phyloP scores from a whole-genome alignment of 31 red algal genomes.

The Asparagopsis taxiformis region DNA sequence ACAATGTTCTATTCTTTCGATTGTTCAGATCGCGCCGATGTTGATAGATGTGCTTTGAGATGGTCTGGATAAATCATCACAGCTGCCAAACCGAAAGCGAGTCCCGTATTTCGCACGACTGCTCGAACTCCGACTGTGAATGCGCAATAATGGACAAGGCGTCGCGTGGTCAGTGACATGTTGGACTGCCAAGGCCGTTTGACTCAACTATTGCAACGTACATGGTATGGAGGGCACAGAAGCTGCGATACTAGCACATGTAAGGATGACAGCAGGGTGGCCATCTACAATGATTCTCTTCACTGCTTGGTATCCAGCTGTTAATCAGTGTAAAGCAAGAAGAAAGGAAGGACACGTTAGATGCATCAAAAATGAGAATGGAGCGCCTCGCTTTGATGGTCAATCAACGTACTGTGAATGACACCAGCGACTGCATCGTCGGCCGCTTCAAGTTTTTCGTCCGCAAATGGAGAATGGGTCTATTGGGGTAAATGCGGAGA shows the following conservation, averaged over 20 bases:
- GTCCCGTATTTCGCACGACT: constrained; percentile 46
- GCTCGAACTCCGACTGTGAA: constrained; percentile 47
- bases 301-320: constrained; percentile 53
- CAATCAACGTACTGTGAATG: constrained; percentile 54
- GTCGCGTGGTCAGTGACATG: neutral
- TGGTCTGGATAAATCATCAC: constrained; percentile 80
- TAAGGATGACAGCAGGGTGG: constrained; percentile 56
- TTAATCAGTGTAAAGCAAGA: neutral
- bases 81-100: constrained; percentile 34
- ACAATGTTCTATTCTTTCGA: too few species aligned
- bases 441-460: constrained; percentile 48
- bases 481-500: neutral
- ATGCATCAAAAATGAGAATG: too few species aligned
- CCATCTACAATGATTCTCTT: constrained; percentile 52
- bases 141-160: neutral
- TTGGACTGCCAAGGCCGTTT: neutral
- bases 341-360: constrained; percentile 7
- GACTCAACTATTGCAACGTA: constrained; percentile 2
- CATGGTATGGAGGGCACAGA: constrained; percentile 56
- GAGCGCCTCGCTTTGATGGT: too few species aligned
- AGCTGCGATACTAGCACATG: constrained; percentile 21
- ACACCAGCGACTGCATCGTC: constrained; percentile 56
- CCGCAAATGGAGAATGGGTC: constrained; percentile 53
- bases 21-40: too few species aligned
- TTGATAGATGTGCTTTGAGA: constrained; percentile 28